Percentiles rank a stretch among this genome's conserved stretches.
These are phyloP conservation scores for Fusarium praegraminearum DNA, from an alignment of 2,329 filamentous ascomycete genomes.

Conservation along the genomic window DNA sequence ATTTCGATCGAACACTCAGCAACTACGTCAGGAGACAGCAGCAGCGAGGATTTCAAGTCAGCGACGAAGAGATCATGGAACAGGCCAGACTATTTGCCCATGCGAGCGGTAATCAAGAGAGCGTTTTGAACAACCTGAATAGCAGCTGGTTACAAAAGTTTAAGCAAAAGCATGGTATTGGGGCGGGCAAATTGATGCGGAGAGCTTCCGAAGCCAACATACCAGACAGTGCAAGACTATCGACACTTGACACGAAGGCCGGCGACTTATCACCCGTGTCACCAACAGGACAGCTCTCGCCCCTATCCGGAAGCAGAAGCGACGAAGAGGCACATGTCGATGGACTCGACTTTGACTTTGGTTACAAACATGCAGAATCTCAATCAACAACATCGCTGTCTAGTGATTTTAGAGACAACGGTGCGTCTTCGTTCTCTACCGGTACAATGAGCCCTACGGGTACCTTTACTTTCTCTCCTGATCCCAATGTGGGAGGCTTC, in stretches of 20 bases:
- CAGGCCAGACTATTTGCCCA: slow-evolving; percentile 86
- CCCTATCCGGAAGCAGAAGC: slow-evolving; percentile 75
- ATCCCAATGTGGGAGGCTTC: slow-evolving; percentile 77
- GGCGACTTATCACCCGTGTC: slow-evolving; percentile 76
- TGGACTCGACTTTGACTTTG: slow-evolving; percentile 51
- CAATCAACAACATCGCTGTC: slow-evolving; percentile 53
- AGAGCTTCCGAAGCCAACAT: slow-evolving; percentile 77
- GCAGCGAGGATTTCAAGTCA: slow-evolving; percentile 78
- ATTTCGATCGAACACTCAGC: slow-evolving; percentile 90
- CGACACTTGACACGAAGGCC: slow-evolving; percentile 55
- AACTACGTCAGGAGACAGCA: slow-evolving; percentile 89
- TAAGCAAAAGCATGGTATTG: slow-evolving; percentile 83
- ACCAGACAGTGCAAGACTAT: slow-evolving; percentile 71
- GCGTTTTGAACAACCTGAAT: slow-evolving; percentile 76
- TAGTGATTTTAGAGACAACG: slow-evolving; percentile 52
- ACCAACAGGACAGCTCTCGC: slow-evolving; percentile 74
- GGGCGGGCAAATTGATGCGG: slow-evolving; percentile 62
- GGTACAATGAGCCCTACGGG: slow-evolving; percentile 79
- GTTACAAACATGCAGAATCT: slow-evolving; percentile 51
- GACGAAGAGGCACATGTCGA: slow-evolving; percentile 73
- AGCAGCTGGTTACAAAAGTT: slow-evolving; percentile 92
- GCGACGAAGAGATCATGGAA: slow-evolving; percentile 84
- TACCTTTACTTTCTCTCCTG: slow-evolving; percentile 80
- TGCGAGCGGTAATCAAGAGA: slow-evolving; percentile 75
- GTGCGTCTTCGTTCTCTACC: slow-evolving; percentile 73